Percentiles rank a stretch among this genome's conserved stretches.
These are phyloP conservation scores for Rhodamnia argentea DNA, from an alignment of 345 rosid species.

Conservation along the genomic window DNA sequence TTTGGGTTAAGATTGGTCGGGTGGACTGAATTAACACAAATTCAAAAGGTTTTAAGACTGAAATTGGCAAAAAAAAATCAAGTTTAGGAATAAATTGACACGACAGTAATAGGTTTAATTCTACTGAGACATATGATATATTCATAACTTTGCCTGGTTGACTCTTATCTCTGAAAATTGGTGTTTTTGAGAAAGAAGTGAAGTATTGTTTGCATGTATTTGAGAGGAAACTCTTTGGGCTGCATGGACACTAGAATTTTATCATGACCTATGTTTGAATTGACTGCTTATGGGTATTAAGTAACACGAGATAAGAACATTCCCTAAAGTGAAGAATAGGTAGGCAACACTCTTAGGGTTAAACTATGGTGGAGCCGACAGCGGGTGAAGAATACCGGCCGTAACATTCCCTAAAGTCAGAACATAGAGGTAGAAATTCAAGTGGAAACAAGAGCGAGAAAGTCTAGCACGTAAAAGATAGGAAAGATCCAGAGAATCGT, in stretches of 20 bases:
- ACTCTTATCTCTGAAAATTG: background rate
- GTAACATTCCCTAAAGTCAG: background rate
- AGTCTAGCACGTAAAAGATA: background rate
- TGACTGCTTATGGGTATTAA: too few species aligned
- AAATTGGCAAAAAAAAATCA: too few species aligned
- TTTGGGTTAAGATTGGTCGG: too few species aligned
- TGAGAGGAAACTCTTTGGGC: background rate
- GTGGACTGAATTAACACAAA: too few species aligned
- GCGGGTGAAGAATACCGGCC: background rate
- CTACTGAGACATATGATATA: background rate
- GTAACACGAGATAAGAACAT: background rate
- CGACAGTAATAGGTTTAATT: too few species aligned
- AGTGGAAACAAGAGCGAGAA: background rate
- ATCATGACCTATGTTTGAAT: too few species aligned
- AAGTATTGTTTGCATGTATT: background rate
- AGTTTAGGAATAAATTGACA: too few species aligned
- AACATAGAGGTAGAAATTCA: background rate
- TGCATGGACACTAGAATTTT: too few species aligned
- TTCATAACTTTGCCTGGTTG: background rate
- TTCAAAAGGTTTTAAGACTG: too few species aligned
- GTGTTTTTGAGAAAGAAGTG: background rate
- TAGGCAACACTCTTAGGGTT: background rate
- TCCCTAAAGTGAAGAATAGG: too few species aligned
- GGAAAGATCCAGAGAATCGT: background rate
- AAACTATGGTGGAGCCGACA: background rate